Conservation (phyloP, 768 basidiomycete species). For the Rhizopogon vulgaris region DNA sequence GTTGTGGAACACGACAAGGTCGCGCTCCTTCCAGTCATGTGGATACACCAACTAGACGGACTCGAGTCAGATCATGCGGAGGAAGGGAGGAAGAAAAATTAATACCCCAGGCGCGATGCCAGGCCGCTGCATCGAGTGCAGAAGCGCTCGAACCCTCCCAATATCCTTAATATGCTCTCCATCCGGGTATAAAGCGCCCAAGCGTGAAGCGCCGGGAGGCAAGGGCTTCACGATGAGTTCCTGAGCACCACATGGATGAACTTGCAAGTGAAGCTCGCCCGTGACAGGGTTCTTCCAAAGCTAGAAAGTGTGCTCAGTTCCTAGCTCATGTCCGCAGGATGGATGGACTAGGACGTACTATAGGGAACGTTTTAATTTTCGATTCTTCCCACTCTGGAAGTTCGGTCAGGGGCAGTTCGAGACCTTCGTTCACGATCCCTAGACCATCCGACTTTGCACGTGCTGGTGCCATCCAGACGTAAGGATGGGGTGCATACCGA, state of each 20-base stretch:
- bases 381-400: slow-evolving; percentile 80
- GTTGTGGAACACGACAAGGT: slow-evolving; percentile 70
- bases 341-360: slow-evolving; percentile 31
- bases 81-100: background rate
- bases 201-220: slow-evolving; percentile 48
- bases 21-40: slow-evolving; percentile 74
- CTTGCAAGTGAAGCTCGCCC: slow-evolving; percentile 77
- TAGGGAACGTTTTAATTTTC: slow-evolving; percentile 66
- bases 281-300: slow-evolving; percentile 92
- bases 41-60: slow-evolving; percentile 67
- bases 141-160: slow-evolving; percentile 58
- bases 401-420: slow-evolving; percentile 59
- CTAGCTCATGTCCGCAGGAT: background rate
- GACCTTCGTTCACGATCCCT: slow-evolving; percentile 74
- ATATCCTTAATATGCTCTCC: slow-evolving; percentile 75
- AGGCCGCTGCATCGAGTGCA: slow-evolving; percentile 86
- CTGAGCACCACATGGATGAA: slow-evolving; percentile 73
- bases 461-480: slow-evolving; percentile 85
- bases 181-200: slow-evolving; percentile 75
- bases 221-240: slow-evolving; percentile 72
- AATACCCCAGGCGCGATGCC: slow-evolving; percentile 73
- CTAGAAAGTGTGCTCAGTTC: slow-evolving; percentile 28
- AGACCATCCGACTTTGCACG: slow-evolving; percentile 72
- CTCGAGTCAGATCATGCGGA: background rate
- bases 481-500: slow-evolving; percentile 79